phyloP scores from a whole-genome alignment of 169 alveolate species.

The Eimeria maxima region DNA sequence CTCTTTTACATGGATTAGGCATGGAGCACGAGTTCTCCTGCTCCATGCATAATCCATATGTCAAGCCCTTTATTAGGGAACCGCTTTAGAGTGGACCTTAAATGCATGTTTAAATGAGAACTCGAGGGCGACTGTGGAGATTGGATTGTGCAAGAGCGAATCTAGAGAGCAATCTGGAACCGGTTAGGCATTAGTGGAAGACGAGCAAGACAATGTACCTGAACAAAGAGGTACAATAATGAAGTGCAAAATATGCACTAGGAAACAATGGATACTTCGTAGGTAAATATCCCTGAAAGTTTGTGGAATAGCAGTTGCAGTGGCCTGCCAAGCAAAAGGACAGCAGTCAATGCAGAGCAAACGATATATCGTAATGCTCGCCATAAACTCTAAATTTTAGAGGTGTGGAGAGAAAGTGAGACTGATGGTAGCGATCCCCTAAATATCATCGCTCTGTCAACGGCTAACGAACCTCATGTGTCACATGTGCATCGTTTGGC shows the following conservation, averaged over 20 bases:
- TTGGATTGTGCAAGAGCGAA: not conserved
- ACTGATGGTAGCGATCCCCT: not conserved
- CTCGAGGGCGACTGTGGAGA: not conserved
- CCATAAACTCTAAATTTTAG: not conserved
- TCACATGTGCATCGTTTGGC: not conserved
- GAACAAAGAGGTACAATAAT: too few relatives aligned
- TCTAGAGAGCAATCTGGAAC: not conserved
- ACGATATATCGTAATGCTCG: not conserved
- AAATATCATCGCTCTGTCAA: not conserved
- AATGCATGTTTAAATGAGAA: not conserved
- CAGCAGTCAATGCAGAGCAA: not conserved
- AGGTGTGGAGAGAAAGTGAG: not conserved
- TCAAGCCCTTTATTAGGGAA: not conserved
- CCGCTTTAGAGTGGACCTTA: not conserved
- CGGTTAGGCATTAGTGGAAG: not conserved
- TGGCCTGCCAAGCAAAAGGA: not conserved
- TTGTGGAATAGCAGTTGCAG: not conserved
- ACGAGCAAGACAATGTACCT: not conserved
- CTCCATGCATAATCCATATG: not conserved
- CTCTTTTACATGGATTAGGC: not conserved
- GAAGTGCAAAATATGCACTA: not conserved
- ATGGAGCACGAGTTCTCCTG: not conserved
- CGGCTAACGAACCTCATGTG: not conserved
- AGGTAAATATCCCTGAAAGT: too few relatives aligned
- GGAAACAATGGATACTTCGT: not conserved